Base-by-base conservation (phyloP, 2,329 filamentous ascomycete genomes). In the Zalaria sp. region DNA sequence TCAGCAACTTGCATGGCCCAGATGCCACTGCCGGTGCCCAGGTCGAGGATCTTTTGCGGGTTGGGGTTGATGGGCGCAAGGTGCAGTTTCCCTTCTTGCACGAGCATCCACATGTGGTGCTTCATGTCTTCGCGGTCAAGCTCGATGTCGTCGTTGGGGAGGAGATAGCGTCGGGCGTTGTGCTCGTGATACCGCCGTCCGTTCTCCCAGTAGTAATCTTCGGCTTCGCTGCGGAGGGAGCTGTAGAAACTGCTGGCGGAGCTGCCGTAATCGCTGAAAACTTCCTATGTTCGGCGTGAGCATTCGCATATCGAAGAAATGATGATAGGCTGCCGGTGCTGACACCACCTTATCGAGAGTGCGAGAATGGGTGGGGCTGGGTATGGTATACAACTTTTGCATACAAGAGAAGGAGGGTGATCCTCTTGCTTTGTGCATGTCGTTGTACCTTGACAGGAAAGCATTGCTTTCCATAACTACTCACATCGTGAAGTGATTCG, bases 1-100 rank as follows among this genome's bases (percentile, higher is more conserved):
- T 54, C 51, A 52, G 65, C 67, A 50, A 66, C 63, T 29, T 64
- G 35, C 41, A 72, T 66, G 3, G 70, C 69, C 72, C 72, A 76
- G 35, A 71, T 56, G 10, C 66, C 66, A 4, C 63, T 66, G 5
- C 67, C 68, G 1, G 66, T 70, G 7, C 67, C 68, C 11, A 71
- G 49, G 47, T 72, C 69, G 10, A 72, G 57, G 10, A 71, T 64
- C 26, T 61, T 57, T 27, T 59, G 56, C 1, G 62, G 60, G 11
- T 26, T 10, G 9, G 56, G 53, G 6, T 47, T 38, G 11, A 68
- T 51, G 1, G 69, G 68, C 3, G 62, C 63, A 3, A 64, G 51
- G 46, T 63, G 61, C n/a, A 71, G 56, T 25, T 45, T 45, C 11
- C 54, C 55, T 34, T 43, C 41, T 5, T 38, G 36, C 3, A 43